Base-by-base conservation (phyloP, 257 asterid genomes). In the Rehmannia glutinosa region DNA sequence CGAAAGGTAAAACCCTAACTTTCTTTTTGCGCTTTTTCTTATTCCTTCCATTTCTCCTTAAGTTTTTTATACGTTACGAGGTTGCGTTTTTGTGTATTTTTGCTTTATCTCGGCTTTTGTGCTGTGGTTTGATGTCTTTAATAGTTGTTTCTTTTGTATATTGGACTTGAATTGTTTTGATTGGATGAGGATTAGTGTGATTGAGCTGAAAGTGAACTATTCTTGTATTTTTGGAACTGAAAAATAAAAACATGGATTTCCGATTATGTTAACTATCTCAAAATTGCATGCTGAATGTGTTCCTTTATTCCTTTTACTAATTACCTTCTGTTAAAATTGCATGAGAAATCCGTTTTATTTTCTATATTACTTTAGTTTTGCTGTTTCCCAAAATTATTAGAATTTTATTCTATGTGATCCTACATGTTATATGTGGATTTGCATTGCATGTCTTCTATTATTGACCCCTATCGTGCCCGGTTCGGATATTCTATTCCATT, bases 1-100 rank as follows among this genome's bases (percentile, higher is more conserved):
- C 81, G 61, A 71, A 70, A 75, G 83, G 80, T 75, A 74, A 70
- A 78, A 75, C 78, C 73, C 79, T 75, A 72, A 24, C 38, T 39
- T 13, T 7, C 3, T 3, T 1, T 16, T 0, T 46, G n/a, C n/a
- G n/a, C 38, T 52, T 25, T 24, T 52, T 6, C 12, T 45, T 54
- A 24, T 32, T 50, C 2, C 1, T 19, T 24, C 17, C 12, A 8
- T 42, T 28, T 33, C 12, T 23, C 33, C 49, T 3, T 19, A 5
- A 9, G 69, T 23, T 55, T 46, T 25, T 51, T 50, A 7, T 10
- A 35, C 47, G 59, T 74, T 42, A 28, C 20, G 3, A 46, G 27
- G 50, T 45, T 15, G 43, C n/a, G 8, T 11, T 45, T 69, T 58
- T 32, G n/a, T 10, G 15, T 4, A 6, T 5, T 64, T 49, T 51